Conservation (phyloP, 129 eudicot species). For the Dittrichia graveolens region DNA sequence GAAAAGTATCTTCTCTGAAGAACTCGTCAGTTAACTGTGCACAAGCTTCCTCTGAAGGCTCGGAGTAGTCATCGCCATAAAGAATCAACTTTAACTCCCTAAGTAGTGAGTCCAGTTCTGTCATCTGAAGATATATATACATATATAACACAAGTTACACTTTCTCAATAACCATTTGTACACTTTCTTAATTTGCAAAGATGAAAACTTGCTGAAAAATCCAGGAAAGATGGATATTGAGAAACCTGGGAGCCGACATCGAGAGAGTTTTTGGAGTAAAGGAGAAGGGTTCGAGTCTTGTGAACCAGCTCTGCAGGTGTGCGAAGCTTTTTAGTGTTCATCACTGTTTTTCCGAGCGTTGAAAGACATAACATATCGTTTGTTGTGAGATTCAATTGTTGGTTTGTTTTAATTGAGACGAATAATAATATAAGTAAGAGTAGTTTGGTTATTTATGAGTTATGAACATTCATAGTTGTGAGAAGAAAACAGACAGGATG, state of each 20-base stretch:
- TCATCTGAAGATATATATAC: conserved; percentile 36
- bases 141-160: not conserved
- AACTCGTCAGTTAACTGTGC: conserved; percentile 63
- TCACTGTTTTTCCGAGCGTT: conserved; percentile 33
- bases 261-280: conserved; percentile 27
- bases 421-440: not conserved
- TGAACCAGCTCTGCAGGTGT: conserved; percentile 36
- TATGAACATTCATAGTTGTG: conserved; percentile 23
- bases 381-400: conserved; percentile 20
- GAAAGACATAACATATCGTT: conserved; percentile 40
- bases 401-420: not conserved
- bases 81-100: conserved; percentile 63
- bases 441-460: not conserved
- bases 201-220: not conserved
- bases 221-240: too few relatives aligned
- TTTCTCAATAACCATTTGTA: not conserved
- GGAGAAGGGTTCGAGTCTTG: conserved; percentile 47
- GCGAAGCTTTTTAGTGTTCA: conserved; percentile 31
- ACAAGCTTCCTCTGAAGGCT: conserved; percentile 71
- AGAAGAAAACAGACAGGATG: conserved; percentile 9
- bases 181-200: not conserved
- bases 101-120: conserved; percentile 39
- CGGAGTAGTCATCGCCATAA: conserved; percentile 60
- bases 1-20: conserved; percentile 62
- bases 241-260: conserved; percentile 29